Evolutionary conservation across 148 eudicot genomes (phyloP), one percentile per base, ranked within the genome.

Genomic region (Pharnaceum exiguum): DNA sequence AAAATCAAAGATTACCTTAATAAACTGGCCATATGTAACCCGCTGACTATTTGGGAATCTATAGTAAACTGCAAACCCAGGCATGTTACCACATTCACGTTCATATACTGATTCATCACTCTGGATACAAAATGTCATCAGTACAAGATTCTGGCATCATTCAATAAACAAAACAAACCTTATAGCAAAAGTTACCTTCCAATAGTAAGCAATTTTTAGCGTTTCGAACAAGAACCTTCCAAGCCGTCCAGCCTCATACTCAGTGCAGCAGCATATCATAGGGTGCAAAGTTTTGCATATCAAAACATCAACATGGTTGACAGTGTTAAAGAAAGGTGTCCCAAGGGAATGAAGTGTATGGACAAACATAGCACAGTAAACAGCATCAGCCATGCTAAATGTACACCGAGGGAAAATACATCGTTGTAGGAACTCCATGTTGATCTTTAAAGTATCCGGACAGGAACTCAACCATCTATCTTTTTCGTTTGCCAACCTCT

Each of bases 71-170:
- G 99, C 96, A 82, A 94, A 94, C 5, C 98, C 99, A 27, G 99
- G 99, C 95, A 88, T 94, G 80, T 94, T 94, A 24, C 95, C 96
- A 64, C 99, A 94, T 68, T 94, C 99, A 24, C 84, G 90, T 68
- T 89, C 99, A 76, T 94, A 94, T 55, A 86, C 49, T 15, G 91
- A 71, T 73, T 89, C 99, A 73, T 84, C 85, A 68, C 89, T 89
- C 99, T 93, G 82, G 60, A 75, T 70, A 72, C 51, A 52, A 30
- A 74, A n/a, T 23, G 11, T 10, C 25, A 70, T 19, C 31, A 43
- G 51, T 17, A 36, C 44, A 32, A 51, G 25, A 43, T 25, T 16
- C 38, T 23, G 21, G 16, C 5, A n/a, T 7, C 3, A 23, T 42
- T 16, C 23, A 44, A 39, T 18, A 26, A 63, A 51, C 39, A 53